Conservation (phyloP, 805 yeast genomes). For the Candida morakotiae region DNA sequence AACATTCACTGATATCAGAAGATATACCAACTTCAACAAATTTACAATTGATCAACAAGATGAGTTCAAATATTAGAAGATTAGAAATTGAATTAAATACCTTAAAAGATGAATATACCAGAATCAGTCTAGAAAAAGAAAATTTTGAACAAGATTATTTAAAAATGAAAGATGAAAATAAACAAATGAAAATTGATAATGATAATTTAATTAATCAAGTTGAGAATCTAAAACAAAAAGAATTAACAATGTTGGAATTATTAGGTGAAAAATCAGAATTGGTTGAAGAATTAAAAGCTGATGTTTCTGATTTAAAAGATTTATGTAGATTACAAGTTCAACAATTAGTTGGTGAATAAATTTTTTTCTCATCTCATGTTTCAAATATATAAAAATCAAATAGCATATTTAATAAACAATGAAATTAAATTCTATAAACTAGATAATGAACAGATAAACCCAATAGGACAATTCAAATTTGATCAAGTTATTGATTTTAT, state of each 20-base stretch:
- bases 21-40: conserved; percentile 15
- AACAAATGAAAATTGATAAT: conserved; percentile 24
- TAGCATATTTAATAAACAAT: conserved; percentile 7
- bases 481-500: conserved; percentile 2
- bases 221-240: conserved; percentile 32
- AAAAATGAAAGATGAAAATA: conserved; percentile 29
- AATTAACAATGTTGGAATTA: conserved; percentile 59
- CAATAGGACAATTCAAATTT: not conserved
- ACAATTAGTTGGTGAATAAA: conserved; percentile 55
- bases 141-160: conserved; percentile 67
- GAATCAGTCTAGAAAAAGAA: conserved; percentile 54
- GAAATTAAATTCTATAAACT: conserved; percentile 7
- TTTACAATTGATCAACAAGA: conserved; percentile 66
- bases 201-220: conserved; percentile 24
- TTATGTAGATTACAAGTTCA: conserved; percentile 80
- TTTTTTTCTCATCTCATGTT: conserved; percentile 5
- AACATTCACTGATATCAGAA: not conserved
- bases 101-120: conserved; percentile 57
- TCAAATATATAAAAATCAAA: conserved; percentile 2
- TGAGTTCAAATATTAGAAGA: conserved; percentile 73
- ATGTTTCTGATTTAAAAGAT: conserved; percentile 84
- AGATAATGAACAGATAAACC: not conserved
- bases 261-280: conserved; percentile 86
- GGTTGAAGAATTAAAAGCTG: conserved; percentile 82
- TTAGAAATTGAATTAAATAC: conserved; percentile 74